phyloP scores from a whole-genome alignment of 257 asterid genomes.

The Jacaranda mimosifolia region DNA sequence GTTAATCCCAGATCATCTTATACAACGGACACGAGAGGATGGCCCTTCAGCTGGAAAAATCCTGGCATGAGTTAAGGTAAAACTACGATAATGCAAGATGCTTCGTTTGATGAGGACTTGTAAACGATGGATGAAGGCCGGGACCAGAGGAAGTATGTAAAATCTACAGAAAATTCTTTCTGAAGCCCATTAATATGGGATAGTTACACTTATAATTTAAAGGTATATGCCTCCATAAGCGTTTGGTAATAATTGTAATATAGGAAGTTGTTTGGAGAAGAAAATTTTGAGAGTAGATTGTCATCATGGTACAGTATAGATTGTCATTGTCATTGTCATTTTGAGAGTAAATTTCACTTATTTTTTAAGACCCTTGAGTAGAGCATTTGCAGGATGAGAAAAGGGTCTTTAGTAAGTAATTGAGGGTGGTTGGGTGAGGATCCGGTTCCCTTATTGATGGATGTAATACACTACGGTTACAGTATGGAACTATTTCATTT shows the following conservation, averaged over 20 bases:
- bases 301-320: constrained; percentile 5
- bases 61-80: too few relatives aligned
- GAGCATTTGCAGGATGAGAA: too few relatives aligned
- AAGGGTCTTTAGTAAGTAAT: too few relatives aligned
- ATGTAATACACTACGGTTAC: too few relatives aligned
- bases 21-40: neutral
- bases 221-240: neutral
- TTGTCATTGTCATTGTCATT: too few relatives aligned
- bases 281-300: constrained; percentile 18
- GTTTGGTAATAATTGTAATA: neutral
- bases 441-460: too few relatives aligned
- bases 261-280: neutral
- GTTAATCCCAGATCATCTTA: neutral
- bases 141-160: neutral
- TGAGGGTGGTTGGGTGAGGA: too few relatives aligned
- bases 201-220: neutral
- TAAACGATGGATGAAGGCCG: neutral
- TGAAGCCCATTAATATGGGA: neutral
- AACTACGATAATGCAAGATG: neutral
- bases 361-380: neutral
- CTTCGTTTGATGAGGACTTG: neutral
- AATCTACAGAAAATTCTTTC: neutral
- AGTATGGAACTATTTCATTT: too few relatives aligned
- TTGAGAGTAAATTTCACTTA: neutral
- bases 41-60: neutral